phyloP scores from a whole-genome alignment of 2,329 filamentous ascomycete species.

The Ambrosiella beaveri region DNA sequence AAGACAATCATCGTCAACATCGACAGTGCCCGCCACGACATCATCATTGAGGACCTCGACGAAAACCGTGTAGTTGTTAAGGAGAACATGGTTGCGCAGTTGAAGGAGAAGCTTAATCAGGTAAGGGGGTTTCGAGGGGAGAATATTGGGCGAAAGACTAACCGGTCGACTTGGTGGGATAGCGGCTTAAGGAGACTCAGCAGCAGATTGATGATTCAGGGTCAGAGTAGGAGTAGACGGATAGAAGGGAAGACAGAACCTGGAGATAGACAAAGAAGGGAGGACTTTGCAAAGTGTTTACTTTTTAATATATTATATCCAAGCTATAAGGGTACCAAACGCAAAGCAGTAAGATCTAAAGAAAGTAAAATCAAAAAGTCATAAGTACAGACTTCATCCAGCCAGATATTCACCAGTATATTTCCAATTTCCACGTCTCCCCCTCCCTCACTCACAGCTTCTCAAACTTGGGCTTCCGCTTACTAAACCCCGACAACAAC shows the following conservation, averaged over 20 bases:
- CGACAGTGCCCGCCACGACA: slow-evolving; percentile 51
- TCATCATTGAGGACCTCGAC: slow-evolving; percentile 66
- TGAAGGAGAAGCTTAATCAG: slow-evolving; percentile 53
- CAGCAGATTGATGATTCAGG: slow-evolving; percentile 35
- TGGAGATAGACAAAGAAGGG: background rate
- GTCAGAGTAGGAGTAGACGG: slow-evolving; percentile 23
- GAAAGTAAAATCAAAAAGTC: background rate
- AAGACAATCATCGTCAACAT: slow-evolving; percentile 71
- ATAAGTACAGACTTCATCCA: background rate
- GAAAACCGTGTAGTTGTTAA: slow-evolving; percentile 61
- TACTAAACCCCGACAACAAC: slow-evolving; percentile 59
- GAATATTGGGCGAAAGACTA: slow-evolving; percentile 2
- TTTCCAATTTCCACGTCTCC: background rate
- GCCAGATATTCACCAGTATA: background rate
- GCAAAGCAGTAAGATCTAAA: background rate
- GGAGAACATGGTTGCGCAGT: slow-evolving; percentile 48
- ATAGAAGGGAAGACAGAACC: background rate
- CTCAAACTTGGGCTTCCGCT: slow-evolving; percentile 63
- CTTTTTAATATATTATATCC: background rate
- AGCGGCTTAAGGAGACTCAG: slow-evolving; percentile 36
- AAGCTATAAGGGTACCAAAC: background rate
- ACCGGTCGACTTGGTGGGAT: slow-evolving; percentile 6
- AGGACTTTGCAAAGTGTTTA: background rate
- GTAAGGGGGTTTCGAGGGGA: slow-evolving; percentile 26
- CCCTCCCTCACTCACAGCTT: slow-evolving; percentile 45